Conservation (phyloP, 2,329 filamentous ascomycete genomes). For the Lecanicillium sp. region DNA sequence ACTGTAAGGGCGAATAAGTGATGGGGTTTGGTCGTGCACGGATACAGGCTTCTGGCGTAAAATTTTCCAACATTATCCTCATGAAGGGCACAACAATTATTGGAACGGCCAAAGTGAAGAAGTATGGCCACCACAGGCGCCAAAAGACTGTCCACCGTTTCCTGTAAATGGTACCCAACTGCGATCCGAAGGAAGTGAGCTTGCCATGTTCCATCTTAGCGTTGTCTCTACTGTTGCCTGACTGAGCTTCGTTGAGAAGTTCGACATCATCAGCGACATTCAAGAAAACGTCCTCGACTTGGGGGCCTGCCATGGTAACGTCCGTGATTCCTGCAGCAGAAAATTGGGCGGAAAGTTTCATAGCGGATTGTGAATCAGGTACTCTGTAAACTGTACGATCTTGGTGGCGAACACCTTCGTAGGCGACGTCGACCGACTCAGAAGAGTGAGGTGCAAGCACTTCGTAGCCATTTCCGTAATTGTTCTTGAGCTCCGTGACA, state of each 20-base stretch:
- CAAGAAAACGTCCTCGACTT: slow-evolving; percentile 26
- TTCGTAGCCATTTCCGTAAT: slow-evolving; percentile 56
- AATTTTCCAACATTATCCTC: neutral
- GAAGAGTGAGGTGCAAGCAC: slow-evolving; percentile 32
- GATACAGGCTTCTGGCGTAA: no score
- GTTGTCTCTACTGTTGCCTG: neutral
- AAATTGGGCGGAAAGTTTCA: slow-evolving; percentile 29
- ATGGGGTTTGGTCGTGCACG: no score
- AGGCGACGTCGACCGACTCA: slow-evolving; percentile 24
- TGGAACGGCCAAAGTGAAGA: slow-evolving; percentile 52
- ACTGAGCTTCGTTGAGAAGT: slow-evolving; percentile 1
- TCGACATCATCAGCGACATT: slow-evolving; percentile 15
- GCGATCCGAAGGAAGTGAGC: slow-evolving; percentile 24
- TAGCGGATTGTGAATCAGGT: slow-evolving; percentile 24
- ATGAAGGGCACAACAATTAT: neutral
- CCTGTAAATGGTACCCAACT: slow-evolving; percentile 62
- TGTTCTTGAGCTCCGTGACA: slow-evolving; percentile 55
- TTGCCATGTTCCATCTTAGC: slow-evolving; percentile 5
- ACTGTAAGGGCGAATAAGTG: no score
- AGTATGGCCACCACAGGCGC: slow-evolving; percentile 66
- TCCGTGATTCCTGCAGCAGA: slow-evolving; percentile 37
- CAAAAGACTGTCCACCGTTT: slow-evolving; percentile 69
- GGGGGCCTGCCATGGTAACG: slow-evolving; percentile 21
- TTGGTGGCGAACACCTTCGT: slow-evolving; percentile 19
- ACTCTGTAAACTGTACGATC: slow-evolving; percentile 49